Conservation (phyloP, 352 stramenopile genomes). For the Paralagenidium karlingii region DNA sequence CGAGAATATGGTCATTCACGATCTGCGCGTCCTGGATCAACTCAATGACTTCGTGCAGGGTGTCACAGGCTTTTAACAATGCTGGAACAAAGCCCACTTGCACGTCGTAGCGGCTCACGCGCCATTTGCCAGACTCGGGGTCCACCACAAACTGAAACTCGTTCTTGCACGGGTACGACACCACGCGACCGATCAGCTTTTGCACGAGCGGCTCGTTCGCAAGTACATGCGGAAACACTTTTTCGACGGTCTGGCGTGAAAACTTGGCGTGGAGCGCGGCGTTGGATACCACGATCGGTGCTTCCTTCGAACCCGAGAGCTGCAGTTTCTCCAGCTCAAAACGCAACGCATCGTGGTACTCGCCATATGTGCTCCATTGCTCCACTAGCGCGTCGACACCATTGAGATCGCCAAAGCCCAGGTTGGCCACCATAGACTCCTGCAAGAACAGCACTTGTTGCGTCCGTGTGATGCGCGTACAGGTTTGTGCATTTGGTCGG, state of each 20-base stretch:
- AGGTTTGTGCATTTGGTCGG: constrained; percentile 1
- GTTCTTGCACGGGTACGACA: constrained; percentile 37
- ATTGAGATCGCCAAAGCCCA: constrained; percentile 6
- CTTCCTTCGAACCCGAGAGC: constrained; percentile 5
- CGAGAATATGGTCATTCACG: no score
- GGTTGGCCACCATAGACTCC: constrained; percentile 4
- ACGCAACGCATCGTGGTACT: constrained; percentile 7
- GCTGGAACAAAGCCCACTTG: constrained; percentile 43
- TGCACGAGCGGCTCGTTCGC: constrained; percentile 53
- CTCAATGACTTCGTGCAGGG: constrained; percentile 22
- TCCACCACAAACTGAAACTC: constrained; percentile 65
- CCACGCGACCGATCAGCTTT: constrained; percentile 35
- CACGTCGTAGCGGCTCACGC: constrained; percentile 40
- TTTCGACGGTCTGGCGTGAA: constrained; percentile 40
- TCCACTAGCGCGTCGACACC: constrained; percentile 3
- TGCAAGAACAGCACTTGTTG: constrained; percentile 3
- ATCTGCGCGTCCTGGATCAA: constrained; percentile 42
- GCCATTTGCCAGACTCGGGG: no score
- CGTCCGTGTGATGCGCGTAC: constrained; percentile 2
- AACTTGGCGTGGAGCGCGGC: constrained; percentile 44
- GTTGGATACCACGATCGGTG: constrained; percentile 11
- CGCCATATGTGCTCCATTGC: constrained; percentile 5
- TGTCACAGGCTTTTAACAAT: constrained; percentile 23
- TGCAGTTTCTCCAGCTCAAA: constrained; percentile 9
- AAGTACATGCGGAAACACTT: constrained; percentile 52